Conservation (phyloP, 2,329 filamentous ascomycete species). For the Huntiella abstrusa region DNA sequence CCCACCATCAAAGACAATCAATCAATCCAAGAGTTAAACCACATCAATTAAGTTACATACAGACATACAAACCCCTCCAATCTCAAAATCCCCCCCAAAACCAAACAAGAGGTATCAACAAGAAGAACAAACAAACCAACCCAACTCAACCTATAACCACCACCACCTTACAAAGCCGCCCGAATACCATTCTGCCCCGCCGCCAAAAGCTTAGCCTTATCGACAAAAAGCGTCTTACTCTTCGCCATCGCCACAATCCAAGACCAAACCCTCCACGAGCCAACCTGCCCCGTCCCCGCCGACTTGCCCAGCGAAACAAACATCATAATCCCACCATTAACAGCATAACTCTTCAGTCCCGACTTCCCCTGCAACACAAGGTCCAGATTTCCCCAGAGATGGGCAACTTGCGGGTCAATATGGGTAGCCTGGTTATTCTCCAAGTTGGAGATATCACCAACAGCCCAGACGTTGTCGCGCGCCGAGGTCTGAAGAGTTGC, state of each 20-base stretch:
- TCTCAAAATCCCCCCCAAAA: too few species aligned
- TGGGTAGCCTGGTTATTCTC: constrained; percentile 19
- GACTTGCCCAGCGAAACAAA: constrained; percentile 23
- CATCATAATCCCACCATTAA: constrained; percentile 17
- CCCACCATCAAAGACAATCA: too few species aligned
- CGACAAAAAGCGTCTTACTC: constrained; percentile 21
- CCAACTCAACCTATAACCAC: neutral
- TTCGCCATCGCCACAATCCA: constrained; percentile 22
- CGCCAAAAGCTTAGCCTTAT: constrained; percentile 17
- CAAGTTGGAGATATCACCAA: constrained; percentile 26
- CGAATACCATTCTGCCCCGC: constrained; percentile 18
- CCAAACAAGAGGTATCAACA: neutral
- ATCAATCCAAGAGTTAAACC: too few species aligned
- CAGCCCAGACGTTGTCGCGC: constrained; percentile 22
- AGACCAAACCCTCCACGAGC: constrained; percentile 21
- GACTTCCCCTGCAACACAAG: constrained; percentile 17
- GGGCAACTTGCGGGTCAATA: constrained; percentile 18
- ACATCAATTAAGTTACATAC: too few species aligned
- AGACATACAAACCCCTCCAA: too few species aligned
- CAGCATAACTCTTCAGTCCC: constrained; percentile 16
- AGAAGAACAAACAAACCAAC: too few species aligned
- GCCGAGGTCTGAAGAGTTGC: constrained; percentile 19
- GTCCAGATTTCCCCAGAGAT: constrained; percentile 19
- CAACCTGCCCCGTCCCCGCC: constrained; percentile 22
- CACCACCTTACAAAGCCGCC: neutral